Conservation (phyloP, 2,329 filamentous ascomycete genomes). For the Acephala macrosclerotiorum region DNA sequence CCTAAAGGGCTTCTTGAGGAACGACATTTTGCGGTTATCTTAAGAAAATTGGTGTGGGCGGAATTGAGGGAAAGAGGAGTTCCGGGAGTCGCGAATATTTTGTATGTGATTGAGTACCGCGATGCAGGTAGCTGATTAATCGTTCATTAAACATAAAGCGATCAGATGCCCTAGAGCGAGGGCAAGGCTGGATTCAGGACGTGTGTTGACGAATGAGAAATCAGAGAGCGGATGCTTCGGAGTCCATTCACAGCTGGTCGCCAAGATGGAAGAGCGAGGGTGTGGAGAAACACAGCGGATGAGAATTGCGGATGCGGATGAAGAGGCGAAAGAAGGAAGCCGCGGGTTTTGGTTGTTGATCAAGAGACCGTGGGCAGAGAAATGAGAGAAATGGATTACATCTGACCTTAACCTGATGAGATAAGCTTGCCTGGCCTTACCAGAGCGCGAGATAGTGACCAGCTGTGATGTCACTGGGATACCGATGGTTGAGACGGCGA, state of each 20-base stretch:
- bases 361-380: neutral
- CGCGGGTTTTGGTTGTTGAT: constrained; percentile 6
- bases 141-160: neutral
- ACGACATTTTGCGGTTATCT: constrained; percentile 37
- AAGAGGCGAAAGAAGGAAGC: neutral
- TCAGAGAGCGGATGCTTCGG: constrained; percentile 5
- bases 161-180: neutral
- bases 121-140: constrained; percentile 13
- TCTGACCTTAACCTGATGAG: too few species aligned
- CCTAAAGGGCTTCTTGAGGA: constrained; percentile 40
- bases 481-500: too few species aligned
- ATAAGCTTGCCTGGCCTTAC: too few species aligned
- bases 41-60: neutral
- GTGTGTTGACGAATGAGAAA: neutral
- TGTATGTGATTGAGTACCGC: neutral
- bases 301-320: neutral
- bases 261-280: neutral
- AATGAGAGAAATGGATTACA: neutral
- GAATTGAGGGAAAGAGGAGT: neutral
- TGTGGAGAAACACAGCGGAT: neutral
- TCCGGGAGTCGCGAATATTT: neutral
- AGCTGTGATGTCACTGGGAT: too few species aligned
- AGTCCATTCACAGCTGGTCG: constrained; percentile 5
- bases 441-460: too few species aligned
- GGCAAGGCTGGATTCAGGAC: neutral